Conservation (phyloP, 2,329 filamentous ascomycete genomes). For the Trichoderma endophyticum region DNA sequence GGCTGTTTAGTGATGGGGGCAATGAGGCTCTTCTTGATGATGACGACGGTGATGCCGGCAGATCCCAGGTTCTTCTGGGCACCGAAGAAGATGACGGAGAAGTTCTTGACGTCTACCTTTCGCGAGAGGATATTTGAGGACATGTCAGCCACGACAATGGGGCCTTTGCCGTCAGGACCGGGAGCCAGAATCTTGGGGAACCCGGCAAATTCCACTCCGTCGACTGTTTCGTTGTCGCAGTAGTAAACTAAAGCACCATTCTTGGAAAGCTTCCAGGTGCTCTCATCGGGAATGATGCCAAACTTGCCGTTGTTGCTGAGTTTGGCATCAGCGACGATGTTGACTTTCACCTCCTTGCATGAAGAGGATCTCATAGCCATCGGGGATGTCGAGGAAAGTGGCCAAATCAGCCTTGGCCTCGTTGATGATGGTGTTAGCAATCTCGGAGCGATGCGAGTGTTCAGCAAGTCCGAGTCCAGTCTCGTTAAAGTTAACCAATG, state of each 20-base stretch:
- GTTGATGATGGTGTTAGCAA: slow-evolving; percentile 75
- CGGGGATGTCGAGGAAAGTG: slow-evolving; percentile 74
- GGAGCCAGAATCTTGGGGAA: slow-evolving; percentile 64
- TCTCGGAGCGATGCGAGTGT: slow-evolving; percentile 80
- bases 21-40: slow-evolving; percentile 78
- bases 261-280: slow-evolving; percentile 70
- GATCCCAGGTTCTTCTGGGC: slow-evolving; percentile 93
- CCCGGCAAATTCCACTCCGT: slow-evolving; percentile 85
- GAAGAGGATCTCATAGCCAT: slow-evolving; percentile 84
- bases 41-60: slow-evolving; percentile 80
- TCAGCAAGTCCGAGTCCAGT: slow-evolving; percentile 74
- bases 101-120: slow-evolving; percentile 73
- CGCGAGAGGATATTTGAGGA: slow-evolving; percentile 88
- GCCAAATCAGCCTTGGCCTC: slow-evolving; percentile 72
- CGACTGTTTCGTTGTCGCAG: slow-evolving; percentile 92
- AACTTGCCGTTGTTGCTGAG: slow-evolving; percentile 73
- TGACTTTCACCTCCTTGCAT: slow-evolving; percentile 78
- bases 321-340: slow-evolving; percentile 69
- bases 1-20: slow-evolving; percentile 65
- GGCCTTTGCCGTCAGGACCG: slow-evolving; percentile 57
- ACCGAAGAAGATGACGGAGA: slow-evolving; percentile 82
- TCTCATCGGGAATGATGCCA: slow-evolving; percentile 74
- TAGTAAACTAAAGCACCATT: slow-evolving; percentile 76
- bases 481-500: slow-evolving; percentile 76
- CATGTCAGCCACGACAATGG: slow-evolving; percentile 88